phyloP scores from a whole-genome alignment of 345 rosid genomes.

The Salix koriyanagi region DNA sequence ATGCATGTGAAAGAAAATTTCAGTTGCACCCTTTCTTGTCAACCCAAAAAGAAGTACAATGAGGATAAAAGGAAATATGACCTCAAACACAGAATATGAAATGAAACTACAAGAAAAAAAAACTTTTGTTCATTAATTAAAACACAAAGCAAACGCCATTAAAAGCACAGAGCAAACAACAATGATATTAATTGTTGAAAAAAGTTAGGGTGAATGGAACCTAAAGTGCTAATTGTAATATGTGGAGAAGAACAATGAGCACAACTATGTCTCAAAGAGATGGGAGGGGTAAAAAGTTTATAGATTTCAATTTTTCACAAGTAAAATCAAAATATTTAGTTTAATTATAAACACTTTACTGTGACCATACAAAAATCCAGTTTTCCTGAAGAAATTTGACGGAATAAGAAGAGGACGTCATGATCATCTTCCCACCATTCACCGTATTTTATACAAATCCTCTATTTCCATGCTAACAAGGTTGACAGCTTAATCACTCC shows the following conservation, averaged over 20 bases:
- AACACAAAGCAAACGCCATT: background rate
- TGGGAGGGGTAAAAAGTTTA: background rate
- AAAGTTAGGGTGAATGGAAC: background rate
- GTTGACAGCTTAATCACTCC: background rate
- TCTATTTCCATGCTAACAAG: background rate
- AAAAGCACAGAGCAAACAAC: background rate
- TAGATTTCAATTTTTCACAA: background rate
- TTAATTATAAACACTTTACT: too few species aligned
- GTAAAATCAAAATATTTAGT: background rate
- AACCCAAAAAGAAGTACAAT: background rate
- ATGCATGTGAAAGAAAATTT: background rate
- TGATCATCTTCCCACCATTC: too few species aligned
- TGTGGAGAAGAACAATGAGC: background rate
- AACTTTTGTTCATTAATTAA: background rate
- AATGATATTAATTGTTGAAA: background rate
- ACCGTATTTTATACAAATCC: too few species aligned
- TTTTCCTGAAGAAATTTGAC: too few species aligned
- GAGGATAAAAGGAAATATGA: background rate
- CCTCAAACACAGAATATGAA: background rate
- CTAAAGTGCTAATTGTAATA: background rate
- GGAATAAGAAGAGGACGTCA: too few species aligned
- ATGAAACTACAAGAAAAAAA: background rate
- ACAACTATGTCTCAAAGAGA: background rate
- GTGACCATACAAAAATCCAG: too few species aligned
- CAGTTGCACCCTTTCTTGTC: background rate